Conservation (phyloP, 352 stramenopile species). For the Globisporangium abappressorium region DNA sequence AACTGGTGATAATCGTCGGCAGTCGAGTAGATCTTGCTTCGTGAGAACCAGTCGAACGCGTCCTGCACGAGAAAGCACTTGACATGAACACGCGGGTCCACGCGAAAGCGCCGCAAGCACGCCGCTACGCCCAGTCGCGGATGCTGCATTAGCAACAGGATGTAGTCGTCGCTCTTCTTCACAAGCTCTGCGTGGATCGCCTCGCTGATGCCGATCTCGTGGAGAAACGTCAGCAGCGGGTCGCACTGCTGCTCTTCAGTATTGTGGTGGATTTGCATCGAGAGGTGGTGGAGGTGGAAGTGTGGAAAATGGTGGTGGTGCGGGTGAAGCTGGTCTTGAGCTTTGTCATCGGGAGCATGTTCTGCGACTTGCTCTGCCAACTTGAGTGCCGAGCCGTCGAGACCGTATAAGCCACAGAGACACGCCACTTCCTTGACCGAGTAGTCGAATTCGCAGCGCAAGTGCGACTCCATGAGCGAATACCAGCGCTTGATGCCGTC, state of each 20-base stretch:
- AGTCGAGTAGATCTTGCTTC: conserved; percentile 41
- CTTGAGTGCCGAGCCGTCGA: conserved; percentile 50
- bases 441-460: conserved; percentile 79
- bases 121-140: conserved; percentile 37
- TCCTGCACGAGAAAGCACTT: conserved; percentile 74
- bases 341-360: conserved; percentile 6
- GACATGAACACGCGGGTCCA: conserved; percentile 70
- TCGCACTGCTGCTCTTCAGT: conserved; percentile 9
- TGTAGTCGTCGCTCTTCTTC: conserved; percentile 66
- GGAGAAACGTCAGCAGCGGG: conserved; percentile 35
- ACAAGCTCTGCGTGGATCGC: conserved; percentile 45
- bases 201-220: conserved; percentile 44
- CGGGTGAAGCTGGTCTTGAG: not conserved
- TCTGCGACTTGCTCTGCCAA: conserved; percentile 24
- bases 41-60: conserved; percentile 62
- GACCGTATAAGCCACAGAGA: conserved; percentile 67
- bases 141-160: conserved; percentile 71
- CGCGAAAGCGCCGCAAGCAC: conserved; percentile 57
- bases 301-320: conserved; percentile 8
- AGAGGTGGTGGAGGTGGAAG: conserved; percentile 6
- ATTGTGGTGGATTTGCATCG: not conserved
- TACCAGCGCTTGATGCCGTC: conserved; percentile 77
- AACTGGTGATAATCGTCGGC: conserved; percentile 41
- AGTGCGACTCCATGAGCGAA: conserved; percentile 77
- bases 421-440: conserved; percentile 69